Conservation (phyloP, 345 rosid genomes). For the Linum lewisii region DNA sequence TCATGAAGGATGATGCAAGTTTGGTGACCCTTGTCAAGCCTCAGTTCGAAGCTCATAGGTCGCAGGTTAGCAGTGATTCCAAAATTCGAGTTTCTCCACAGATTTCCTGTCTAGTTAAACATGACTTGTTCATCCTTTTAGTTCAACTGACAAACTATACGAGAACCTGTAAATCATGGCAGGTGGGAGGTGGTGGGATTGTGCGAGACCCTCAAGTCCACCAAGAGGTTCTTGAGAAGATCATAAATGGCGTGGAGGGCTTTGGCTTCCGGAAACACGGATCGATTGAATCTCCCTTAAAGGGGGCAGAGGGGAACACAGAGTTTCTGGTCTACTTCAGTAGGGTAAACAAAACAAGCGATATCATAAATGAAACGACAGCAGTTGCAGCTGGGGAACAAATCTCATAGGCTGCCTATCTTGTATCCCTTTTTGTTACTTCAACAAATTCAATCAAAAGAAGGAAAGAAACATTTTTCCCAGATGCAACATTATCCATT, state of each 20-base stretch:
- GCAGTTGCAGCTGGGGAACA: not conserved
- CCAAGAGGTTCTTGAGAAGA: slow-evolving; percentile 79
- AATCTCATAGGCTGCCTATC: too few species aligned
- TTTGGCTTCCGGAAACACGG: slow-evolving; percentile 66
- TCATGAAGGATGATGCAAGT: slow-evolving; percentile 71
- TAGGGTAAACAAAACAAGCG: slow-evolving; percentile 15
- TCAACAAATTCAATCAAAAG: too few species aligned
- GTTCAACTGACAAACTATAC: slow-evolving; percentile 5
- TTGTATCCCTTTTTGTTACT: not conserved
- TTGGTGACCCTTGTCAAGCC: slow-evolving; percentile 81
- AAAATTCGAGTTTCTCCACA: not conserved
- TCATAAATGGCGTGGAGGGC: slow-evolving; percentile 60
- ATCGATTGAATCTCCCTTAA: slow-evolving; percentile 81
- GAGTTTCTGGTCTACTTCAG: slow-evolving; percentile 76
- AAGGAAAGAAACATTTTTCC: not conserved
- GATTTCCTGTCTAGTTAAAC: not conserved
- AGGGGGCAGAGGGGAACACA: slow-evolving; percentile 84
- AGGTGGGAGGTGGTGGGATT: slow-evolving; percentile 95
- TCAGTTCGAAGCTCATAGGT: slow-evolving; percentile 87
- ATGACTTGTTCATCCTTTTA: not conserved
- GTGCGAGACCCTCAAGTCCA: slow-evolving; percentile 87
- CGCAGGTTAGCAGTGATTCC: slow-evolving; percentile 45
- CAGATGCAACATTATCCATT: not conserved
- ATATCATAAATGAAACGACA: not conserved
- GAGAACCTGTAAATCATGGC: slow-evolving; percentile 7